A percentile compares a stretch with the other conserved stretches of the same genome.
Evolutionary conservation across 2,329 filamentous ascomycete genomes (phyloP).

Genomic region (Monosporascus sp.): DNA sequence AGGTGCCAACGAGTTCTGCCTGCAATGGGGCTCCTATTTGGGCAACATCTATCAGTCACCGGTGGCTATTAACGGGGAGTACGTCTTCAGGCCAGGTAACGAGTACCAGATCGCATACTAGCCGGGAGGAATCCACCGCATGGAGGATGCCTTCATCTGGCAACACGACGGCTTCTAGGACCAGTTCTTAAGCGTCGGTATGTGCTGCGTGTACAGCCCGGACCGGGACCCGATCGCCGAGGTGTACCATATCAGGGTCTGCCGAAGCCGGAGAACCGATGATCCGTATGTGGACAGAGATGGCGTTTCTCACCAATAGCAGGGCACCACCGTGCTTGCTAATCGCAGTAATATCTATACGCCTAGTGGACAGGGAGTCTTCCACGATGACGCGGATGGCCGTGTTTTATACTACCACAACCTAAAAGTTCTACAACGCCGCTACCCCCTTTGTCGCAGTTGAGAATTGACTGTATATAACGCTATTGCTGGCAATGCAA

Average conservation of each 20-base stretch:
- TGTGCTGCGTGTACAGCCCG: slow-evolving; percentile 53
- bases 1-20: slow-evolving; percentile 29
- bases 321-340: slow-evolving; percentile 56
- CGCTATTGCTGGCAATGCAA: no score
- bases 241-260: slow-evolving; percentile 61
- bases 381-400: slow-evolving; percentile 43
- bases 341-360: slow-evolving; percentile 56
- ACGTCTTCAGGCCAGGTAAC: slow-evolving; percentile 16
- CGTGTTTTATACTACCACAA: slow-evolving; percentile 61
- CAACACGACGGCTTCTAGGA: slow-evolving; percentile 53
- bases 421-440: slow-evolving; percentile 19
- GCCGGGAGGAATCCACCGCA: slow-evolving; percentile 40
- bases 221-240: slow-evolving; percentile 44
- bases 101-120: slow-evolving; percentile 48
- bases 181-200: slow-evolving; percentile 55
- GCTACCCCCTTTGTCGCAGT: no score
- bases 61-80: slow-evolving; percentile 38
- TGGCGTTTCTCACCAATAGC: slow-evolving; percentile 41
- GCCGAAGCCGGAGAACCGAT: slow-evolving; percentile 45
- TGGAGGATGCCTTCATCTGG: slow-evolving; percentile 52
- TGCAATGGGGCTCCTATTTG: slow-evolving; percentile 62
- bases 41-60: slow-evolving; percentile 48
- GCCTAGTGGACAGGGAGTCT: slow-evolving; percentile 59
- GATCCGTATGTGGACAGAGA: slow-evolving; percentile 50
- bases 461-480: no score